A percentile compares a stretch with the other conserved stretches of the same genome.
Conservation (phyloP, 2,329 filamentous ascomycete genomes). For the Periconia macrospinosa region DNA sequence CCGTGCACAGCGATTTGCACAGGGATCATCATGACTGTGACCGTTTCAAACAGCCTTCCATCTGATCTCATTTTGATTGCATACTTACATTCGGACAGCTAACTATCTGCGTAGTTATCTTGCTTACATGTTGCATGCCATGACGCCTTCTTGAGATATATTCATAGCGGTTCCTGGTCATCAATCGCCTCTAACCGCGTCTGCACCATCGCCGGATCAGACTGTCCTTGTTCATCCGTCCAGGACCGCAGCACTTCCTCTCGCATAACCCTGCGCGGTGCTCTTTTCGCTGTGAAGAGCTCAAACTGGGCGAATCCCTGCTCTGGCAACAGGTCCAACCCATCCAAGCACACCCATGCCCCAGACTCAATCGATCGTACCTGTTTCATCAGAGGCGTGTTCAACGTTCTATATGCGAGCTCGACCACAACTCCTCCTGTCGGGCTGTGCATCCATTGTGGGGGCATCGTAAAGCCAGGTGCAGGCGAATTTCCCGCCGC, state of each 20-base stretch:
- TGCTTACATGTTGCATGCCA: no score
- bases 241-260: conserved; percentile 56
- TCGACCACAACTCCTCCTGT: conserved; percentile 78
- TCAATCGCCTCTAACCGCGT: conserved; percentile 37
- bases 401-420: conserved; percentile 70
- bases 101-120: no score
- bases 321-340: conserved; percentile 74
- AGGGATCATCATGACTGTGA: conserved; percentile 2
- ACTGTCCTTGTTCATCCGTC: conserved; percentile 36
- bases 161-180: conserved; percentile 34
- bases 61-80: background rate
- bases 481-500: conserved; percentile 64
- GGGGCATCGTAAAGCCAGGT: conserved; percentile 70
- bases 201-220: conserved; percentile 35
- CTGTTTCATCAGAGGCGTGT: conserved; percentile 71
- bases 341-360: conserved; percentile 76
- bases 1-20: background rate
- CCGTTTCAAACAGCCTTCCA: no score
- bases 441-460: conserved; percentile 69
- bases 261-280: conserved; percentile 72
- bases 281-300: conserved; percentile 73
- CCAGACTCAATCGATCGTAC: conserved; percentile 61
- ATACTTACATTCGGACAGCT: background rate
- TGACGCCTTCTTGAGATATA: background rate
- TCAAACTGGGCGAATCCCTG: conserved; percentile 83